These are phyloP conservation scores for Aspergillus sclerotialis DNA, from an alignment of 2,329 filamentous ascomycete species.

Conservation along the genomic window DNA sequence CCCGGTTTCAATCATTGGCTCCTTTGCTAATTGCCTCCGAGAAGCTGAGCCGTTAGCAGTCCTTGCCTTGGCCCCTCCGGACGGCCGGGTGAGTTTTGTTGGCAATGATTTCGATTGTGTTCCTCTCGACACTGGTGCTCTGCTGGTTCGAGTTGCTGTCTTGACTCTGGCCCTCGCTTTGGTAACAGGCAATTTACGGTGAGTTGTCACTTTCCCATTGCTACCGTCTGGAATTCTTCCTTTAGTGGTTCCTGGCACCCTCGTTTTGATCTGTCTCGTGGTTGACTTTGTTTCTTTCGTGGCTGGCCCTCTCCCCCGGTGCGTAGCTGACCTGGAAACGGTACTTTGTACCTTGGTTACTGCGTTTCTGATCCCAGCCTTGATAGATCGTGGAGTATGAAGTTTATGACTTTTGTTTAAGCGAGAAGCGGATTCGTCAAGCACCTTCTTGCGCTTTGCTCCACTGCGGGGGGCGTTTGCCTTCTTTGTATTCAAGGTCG, in stretches of 20 bases:
- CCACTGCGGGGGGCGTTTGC: conserved; percentile 11
- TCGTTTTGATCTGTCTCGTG: conserved; percentile 7
- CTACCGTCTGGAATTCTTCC: conserved; percentile 9
- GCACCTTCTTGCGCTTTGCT: conserved; percentile 29
- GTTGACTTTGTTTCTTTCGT: conserved; percentile 10
- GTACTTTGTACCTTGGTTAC: conserved; percentile 17
- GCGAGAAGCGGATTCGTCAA: conserved; percentile 19
- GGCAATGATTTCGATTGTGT: conserved; percentile 8
- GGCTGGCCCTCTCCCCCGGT: conserved; percentile 11
- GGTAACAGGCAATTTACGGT: conserved; percentile 22
- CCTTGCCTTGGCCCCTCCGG: conserved; percentile 22
- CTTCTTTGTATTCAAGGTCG: conserved; percentile 12
- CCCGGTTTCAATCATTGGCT: not conserved
- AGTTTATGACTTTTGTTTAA: conserved; percentile 27
- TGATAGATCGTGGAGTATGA: conserved; percentile 21
- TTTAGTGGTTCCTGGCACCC: conserved; percentile 13
- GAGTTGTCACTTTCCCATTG: conserved; percentile 11
- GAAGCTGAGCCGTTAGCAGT: conserved; percentile 16
- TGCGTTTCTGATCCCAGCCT: conserved; percentile 25
- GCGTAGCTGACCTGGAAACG: conserved; percentile 13
- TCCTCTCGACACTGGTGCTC: conserved; percentile 8
- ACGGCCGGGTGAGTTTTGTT: conserved; percentile 21
- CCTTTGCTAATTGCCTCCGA: conserved; percentile 9
- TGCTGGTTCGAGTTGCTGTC: conserved; percentile 13
- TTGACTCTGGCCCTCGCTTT: conserved; percentile 22